phyloP scores from a whole-genome alignment of 768 basidiomycete genomes.

The Termitomyces sp. region DNA sequence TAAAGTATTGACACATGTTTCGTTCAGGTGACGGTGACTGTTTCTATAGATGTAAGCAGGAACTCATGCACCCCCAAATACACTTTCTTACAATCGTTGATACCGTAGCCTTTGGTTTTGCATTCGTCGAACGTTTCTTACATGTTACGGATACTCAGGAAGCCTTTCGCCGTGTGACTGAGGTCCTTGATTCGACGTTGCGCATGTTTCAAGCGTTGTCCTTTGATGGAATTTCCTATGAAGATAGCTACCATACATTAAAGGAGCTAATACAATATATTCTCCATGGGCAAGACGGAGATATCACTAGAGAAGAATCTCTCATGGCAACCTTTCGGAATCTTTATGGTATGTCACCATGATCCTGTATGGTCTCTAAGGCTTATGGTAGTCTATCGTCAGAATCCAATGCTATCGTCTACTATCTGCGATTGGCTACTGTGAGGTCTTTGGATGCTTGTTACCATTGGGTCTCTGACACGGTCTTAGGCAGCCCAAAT shows the following conservation, averaged over 20 bases:
- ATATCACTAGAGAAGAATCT: conserved; percentile 24
- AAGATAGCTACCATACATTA: conserved; percentile 71
- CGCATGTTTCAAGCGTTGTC: conserved; percentile 48
- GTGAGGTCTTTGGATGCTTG: conserved; percentile 19
- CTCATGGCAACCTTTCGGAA: conserved; percentile 52
- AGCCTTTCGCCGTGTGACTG: conserved; percentile 45
- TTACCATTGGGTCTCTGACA: neutral
- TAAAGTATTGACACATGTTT: neutral
- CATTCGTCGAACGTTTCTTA: conserved; percentile 71
- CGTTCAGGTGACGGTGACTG: conserved; percentile 81
- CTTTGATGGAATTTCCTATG: conserved; percentile 65
- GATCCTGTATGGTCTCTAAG: neutral
- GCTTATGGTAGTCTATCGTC: neutral
- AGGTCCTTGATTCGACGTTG: conserved; percentile 43
- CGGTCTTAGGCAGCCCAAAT: conserved; percentile 61
- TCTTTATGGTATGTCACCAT: conserved; percentile 33
- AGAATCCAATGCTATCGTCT: conserved; percentile 72
- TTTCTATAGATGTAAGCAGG: conserved; percentile 75
- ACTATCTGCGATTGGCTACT: conserved; percentile 77
- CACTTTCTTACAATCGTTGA: neutral
- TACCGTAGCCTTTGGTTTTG: conserved; percentile 67
- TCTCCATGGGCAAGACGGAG: conserved; percentile 26
- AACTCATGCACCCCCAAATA: neutral
- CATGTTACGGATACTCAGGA: conserved; percentile 35
- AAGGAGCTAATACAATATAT: conserved; percentile 42